Evolutionary conservation across 106 monocot genomes (phyloP).

Genomic region (Allium fistulosum): DNA sequence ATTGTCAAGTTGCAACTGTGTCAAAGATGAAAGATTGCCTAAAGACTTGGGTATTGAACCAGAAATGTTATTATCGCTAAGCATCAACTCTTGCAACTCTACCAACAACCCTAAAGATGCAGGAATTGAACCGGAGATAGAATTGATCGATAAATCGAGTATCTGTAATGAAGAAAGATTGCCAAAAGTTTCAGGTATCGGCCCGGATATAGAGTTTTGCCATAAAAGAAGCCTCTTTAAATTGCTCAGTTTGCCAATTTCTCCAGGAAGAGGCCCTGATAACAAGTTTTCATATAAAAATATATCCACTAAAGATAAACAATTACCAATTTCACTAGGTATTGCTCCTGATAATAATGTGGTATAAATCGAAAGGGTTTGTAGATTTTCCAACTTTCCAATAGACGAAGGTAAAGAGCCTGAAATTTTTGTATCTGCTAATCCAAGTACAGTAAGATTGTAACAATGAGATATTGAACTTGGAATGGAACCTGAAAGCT

Average conservation of each 20-base stretch:
- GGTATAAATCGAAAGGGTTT: conserved; percentile 80
- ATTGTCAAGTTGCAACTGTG: conserved; percentile 70
- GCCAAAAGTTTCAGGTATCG: conserved; percentile 63
- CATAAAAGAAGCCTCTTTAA: conserved; percentile 77
- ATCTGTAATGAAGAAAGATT: conserved; percentile 48
- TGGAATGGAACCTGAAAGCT: conserved; percentile 64
- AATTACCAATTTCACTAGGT: conserved; percentile 74
- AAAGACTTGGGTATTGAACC: conserved; percentile 68
- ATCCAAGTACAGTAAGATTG: conserved; percentile 64
- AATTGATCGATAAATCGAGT: conserved; percentile 88
- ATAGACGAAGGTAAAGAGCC: conserved; percentile 59
- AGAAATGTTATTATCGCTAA: conserved; percentile 91
- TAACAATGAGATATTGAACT: conserved; percentile 42
- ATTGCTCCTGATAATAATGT: conserved; percentile 71
- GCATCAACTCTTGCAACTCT: conserved; percentile 63
- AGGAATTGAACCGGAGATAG: conserved; percentile 86
- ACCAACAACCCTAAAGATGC: conserved; percentile 37
- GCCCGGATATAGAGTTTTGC: conserved; percentile 71
- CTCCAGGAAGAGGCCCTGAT: conserved; percentile 55
- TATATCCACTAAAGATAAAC: conserved; percentile 48
- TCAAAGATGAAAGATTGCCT: conserved; percentile 40
- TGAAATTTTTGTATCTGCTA: conserved; percentile 80
- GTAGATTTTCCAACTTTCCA: conserved; percentile 49
- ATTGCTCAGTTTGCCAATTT: conserved; percentile 45
- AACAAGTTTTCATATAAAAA: conserved; percentile 91